Percentiles rank a stretch among this genome's conserved stretches.
These are phyloP conservation scores for Tuber magnatum DNA, from an alignment of 495 filamentous ascomycete genomes.

Conservation along the genomic window DNA sequence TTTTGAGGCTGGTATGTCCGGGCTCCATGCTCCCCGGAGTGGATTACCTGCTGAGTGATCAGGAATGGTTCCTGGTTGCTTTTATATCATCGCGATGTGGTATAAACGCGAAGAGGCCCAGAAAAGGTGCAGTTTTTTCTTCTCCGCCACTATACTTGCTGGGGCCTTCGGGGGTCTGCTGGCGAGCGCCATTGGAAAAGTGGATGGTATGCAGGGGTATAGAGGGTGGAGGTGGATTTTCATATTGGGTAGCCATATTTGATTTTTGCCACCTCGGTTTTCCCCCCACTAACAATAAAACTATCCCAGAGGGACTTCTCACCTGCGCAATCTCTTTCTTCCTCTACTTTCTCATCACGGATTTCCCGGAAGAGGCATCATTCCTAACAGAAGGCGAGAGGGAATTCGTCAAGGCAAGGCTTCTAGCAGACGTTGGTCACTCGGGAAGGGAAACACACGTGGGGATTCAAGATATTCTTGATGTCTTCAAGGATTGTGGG, in stretches of 20 bases:
- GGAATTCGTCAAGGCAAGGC: slow-evolving; percentile 61
- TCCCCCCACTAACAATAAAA: not conserved
- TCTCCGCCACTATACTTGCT: slow-evolving; percentile 70
- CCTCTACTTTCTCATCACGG: slow-evolving; percentile 76
- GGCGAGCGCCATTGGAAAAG: slow-evolving; percentile 80
- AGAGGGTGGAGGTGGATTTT: slow-evolving; percentile 82
- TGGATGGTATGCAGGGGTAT: slow-evolving; percentile 61
- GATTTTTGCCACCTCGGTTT: not conserved
- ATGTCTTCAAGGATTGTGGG: slow-evolving; percentile 63
- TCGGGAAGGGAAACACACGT: slow-evolving; percentile 55
- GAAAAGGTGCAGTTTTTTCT: slow-evolving; percentile 85
- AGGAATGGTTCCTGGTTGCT: slow-evolving; percentile 49
- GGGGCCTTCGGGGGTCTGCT: slow-evolving; percentile 82
- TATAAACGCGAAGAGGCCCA: slow-evolving; percentile 82
- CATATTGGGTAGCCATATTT: slow-evolving; percentile 42
- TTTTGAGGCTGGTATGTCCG: slow-evolving; percentile 86
- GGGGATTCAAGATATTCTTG: slow-evolving; percentile 57
- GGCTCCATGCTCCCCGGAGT: slow-evolving; percentile 8
- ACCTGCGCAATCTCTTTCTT: slow-evolving; percentile 64
- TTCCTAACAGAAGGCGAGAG: slow-evolving; percentile 73
- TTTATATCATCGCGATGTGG: slow-evolving; percentile 77
- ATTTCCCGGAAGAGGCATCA: slow-evolving; percentile 60
- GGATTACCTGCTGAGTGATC: slow-evolving; percentile 6
- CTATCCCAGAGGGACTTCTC: slow-evolving; percentile 57
- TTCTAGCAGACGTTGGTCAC: slow-evolving; percentile 70